Evolutionary conservation across 2,329 filamentous ascomycete genomes (phyloP), one percentile per base, ranked within the genome.

Genomic region (Arthrobotrys megalospora): DNA sequence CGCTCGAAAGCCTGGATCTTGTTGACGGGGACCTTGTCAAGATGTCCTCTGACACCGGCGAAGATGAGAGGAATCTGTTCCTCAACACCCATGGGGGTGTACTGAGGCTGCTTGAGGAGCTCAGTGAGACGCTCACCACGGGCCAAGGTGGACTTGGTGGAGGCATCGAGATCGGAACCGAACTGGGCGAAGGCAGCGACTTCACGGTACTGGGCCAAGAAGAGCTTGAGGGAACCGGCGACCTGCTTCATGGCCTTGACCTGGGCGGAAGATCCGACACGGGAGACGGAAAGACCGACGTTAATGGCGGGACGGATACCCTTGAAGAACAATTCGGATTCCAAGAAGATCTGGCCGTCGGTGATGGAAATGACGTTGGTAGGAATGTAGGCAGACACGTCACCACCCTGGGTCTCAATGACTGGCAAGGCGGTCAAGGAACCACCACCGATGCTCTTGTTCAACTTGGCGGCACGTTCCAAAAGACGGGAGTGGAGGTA

Each of bases 181-280:
- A 99, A 99, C 89, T 99, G 96, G 84, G 96, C 95, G 88, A 99
- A 99, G 83, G 96, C 96, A 84, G 96, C 96, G 81, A 99, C 96
- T 88, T 99, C 96, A 96, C 96, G 96, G 91, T 99, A 99, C 89
- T 99, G 96, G 84, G 96, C 96, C 92, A 99, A 93, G 94, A 98
- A 99, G 84, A 99, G 94, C 91, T 99, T 99, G 85, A 99, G 90
- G 83, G 95, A 98, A 91, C 96, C 96, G 85, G 96, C 96, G 84
- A 99, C 96, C 90, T 99, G 96, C 91, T 99, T 99, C 96, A 99
- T 99, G 88, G 96, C 94, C 93, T 98, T 99, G 87, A 98, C 91
- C 91, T 99, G 96, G 86, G 96, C 96, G 86, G 96, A 93, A 85
- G 96, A 99, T 86, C 96, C 96, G 91, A 99, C 96, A 93, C 96